These are phyloP conservation scores for Bromus sterilis DNA, from an alignment of 176 grass and related monocot species.

Conservation along the genomic window DNA sequence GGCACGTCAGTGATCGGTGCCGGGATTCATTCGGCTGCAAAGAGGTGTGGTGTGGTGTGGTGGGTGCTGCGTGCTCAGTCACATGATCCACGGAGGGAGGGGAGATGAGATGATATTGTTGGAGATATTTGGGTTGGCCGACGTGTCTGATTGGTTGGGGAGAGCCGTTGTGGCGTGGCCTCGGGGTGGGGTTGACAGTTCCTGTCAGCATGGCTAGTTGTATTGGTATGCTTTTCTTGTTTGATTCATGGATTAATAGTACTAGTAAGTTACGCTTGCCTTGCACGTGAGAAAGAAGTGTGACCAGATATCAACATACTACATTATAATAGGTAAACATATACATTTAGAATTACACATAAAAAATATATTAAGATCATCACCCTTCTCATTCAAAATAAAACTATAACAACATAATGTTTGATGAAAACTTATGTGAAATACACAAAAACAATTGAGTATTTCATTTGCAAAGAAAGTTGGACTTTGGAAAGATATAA, in stretches of 20 bases:
- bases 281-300: no score
- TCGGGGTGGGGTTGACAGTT: constrained; percentile 19
- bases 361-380: no score
- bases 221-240: background rate
- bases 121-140: constrained; percentile 20
- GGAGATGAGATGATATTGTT: background rate
- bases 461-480: no score
- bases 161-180: constrained; percentile 1
- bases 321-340: no score
- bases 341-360: no score
- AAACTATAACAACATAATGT: no score
- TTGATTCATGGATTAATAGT: background rate
- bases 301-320: no score
- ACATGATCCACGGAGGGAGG: constrained; percentile 21
- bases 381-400: no score
- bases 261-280: no score
- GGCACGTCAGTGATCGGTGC: background rate
- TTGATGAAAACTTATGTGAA: no score
- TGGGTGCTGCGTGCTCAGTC: background rate
- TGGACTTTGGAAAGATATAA: no score
- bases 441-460: no score
- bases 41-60: constrained; percentile 26
- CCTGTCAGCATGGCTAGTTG: background rate
- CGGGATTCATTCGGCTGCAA: constrained; percentile 33
- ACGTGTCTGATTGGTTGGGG: constrained; percentile 10